Conservation (phyloP, 495 filamentous ascomycete species). For the Melanomma pulvis-pyrius region DNA sequence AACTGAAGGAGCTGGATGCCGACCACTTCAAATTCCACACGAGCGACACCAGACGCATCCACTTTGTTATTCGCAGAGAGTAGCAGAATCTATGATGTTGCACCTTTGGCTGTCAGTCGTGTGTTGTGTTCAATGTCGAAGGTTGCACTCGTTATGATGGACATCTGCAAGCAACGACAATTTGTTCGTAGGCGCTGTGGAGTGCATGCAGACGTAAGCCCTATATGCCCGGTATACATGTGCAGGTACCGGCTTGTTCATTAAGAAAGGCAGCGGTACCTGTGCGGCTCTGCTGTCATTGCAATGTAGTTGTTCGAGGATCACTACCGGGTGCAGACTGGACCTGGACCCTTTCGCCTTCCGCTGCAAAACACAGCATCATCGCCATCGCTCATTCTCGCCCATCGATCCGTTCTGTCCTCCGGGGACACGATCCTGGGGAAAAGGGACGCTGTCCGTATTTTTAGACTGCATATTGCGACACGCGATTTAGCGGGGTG, state of each 20-base stretch:
- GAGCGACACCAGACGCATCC: slow-evolving; percentile 10
- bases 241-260: background rate
- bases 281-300: slow-evolving; percentile 4
- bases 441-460: slow-evolving; percentile 16
- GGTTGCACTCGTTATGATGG: background rate
- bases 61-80: slow-evolving; percentile 11
- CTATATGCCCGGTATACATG: slow-evolving; percentile 25
- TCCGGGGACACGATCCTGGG: slow-evolving; percentile 9
- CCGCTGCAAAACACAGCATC: background rate
- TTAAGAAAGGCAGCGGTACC: background rate
- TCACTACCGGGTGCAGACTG: background rate
- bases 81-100: slow-evolving; percentile 11
- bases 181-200: slow-evolving; percentile 8
- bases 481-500: slow-evolving; percentile 29
- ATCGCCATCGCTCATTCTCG: background rate
- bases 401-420: background rate
- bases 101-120: background rate
- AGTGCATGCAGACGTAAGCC: slow-evolving; percentile 35
- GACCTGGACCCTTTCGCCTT: background rate
- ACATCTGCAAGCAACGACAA: slow-evolving; percentile 23
- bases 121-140: background rate
- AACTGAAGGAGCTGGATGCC: background rate
- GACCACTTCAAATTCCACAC: slow-evolving; percentile 8
- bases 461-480: slow-evolving; percentile 34
- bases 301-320: background rate